Conservation (phyloP, 257 asterid genomes). For the Ocimum tenuiflorum region DNA sequence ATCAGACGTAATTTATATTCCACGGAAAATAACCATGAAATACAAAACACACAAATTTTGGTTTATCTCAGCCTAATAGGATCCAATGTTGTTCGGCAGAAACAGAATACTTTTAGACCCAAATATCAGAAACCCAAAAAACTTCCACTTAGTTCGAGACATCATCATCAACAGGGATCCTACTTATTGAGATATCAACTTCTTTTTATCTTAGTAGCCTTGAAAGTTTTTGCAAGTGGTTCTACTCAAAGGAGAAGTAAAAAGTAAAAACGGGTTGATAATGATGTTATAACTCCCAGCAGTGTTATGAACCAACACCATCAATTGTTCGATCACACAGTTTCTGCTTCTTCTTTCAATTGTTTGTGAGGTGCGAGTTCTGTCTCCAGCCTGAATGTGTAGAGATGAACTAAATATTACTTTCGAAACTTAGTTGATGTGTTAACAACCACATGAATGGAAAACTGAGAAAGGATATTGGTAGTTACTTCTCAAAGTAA, state of each 20-base stretch:
- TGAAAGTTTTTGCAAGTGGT: not conserved
- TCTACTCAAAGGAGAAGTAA: too few species aligned
- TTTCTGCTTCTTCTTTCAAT: constrained; percentile 72
- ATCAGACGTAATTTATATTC: not conserved
- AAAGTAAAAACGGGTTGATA: too few species aligned
- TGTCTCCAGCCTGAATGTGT: constrained; percentile 58
- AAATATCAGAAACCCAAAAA: not conserved
- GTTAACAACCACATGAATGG: constrained; percentile 15
- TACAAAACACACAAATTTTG: too few species aligned
- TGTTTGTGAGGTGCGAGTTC: constrained; percentile 62
- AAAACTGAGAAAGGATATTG: constrained; percentile 20
- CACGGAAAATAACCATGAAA: too few species aligned
- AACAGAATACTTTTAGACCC: not conserved
- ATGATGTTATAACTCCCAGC: constrained; percentile 51
- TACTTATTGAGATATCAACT: not conserved
- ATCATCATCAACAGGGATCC: not conserved
- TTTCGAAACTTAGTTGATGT: constrained; percentile 19
- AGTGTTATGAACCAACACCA: constrained; percentile 77
- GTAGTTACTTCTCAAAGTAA: constrained; percentile 78
- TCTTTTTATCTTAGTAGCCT: not conserved
- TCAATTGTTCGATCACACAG: constrained; percentile 56
- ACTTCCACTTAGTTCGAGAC: not conserved
- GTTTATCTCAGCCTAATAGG: not conserved
- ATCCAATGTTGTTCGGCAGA: not conserved
- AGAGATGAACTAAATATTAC: constrained; percentile 23